Evolutionary conservation across 768 basidiomycete species (phyloP), one percentile per base, ranked within the genome.

Genomic region (Lactifluus subvellereus): DNA sequence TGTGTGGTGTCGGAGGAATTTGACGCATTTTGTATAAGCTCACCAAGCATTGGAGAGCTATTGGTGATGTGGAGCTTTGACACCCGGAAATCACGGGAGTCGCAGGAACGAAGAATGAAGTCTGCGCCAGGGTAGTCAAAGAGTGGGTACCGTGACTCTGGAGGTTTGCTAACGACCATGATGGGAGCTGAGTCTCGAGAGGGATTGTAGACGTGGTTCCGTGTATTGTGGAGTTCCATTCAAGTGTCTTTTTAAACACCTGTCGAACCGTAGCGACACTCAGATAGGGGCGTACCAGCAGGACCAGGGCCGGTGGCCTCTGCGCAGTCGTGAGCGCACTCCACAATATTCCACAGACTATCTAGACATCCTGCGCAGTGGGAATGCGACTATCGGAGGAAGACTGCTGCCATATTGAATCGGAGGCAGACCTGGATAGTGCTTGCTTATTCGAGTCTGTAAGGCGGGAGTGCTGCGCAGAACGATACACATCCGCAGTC

Each of bases 81-180:
- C 42, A 83, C 72, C 30, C 75, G 76, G 67, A 82, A 82, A 13
- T 72, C 62, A 7, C 75, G 72, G 9, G 74, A 75, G 61, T 83
- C 79, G 1, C 72, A 69, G 10, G 79, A 76, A 45, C 74, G 74
- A 43, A 82, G 70, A 50, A 77, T 72, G 61, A 80, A 66, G 62
- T 82, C 78, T 8, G 77, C 78, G 18, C 76, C 74, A 22, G 57
- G 68, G 53, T 77, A 54, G 11, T 52, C 37, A 40, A 54, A 37
- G 32, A 54, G 20, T 13, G 54, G 16, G 30, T 60, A 47, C 8
- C 10, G 3, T 14, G 27, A 30, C 6, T 37, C 51, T 18, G 32
- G 13, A 27, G 27, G 27, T 27, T 27, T 27, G 27, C 27, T 27
- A 32, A 35, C 1, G 14, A 30, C 8, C 30, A 16, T 32, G 27